These are phyloP conservation scores for Cudoniella acicularis DNA, from an alignment of 495 filamentous ascomycete genomes.

Conservation along the genomic window DNA sequence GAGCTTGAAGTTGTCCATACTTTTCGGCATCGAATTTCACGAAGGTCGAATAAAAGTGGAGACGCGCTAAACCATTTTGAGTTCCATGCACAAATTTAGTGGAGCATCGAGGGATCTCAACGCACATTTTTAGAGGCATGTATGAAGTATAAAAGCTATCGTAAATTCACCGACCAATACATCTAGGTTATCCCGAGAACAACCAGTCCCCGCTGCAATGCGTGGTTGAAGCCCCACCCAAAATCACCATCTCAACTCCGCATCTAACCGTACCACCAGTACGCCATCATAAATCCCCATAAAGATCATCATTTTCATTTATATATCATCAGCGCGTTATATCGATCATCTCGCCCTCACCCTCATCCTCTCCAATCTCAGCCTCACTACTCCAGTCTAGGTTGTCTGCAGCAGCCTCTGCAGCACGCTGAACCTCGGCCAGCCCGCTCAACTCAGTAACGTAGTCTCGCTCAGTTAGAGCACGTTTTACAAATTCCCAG, in stretches of 20 bases:
- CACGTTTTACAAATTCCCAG: conserved; percentile 87
- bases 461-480: conserved; percentile 78
- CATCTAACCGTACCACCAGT: not conserved
- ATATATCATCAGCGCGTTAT: conserved; percentile 2
- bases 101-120: too few relatives aligned
- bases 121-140: not conserved
- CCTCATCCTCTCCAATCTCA: conserved; percentile 36
- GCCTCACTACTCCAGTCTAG: conserved; percentile 58
- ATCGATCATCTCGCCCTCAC: conserved; percentile 36
- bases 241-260: too few relatives aligned
- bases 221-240: too few relatives aligned
- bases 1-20: conserved; percentile 5
- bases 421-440: conserved; percentile 82
- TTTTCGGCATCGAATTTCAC: conserved; percentile 3
- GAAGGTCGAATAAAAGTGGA: not conserved
- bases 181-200: too few relatives aligned
- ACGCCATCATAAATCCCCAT: conserved; percentile 2
- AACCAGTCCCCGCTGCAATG: too few relatives aligned
- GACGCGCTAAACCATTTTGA: not conserved
- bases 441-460: conserved; percentile 89
- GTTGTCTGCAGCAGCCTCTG: conserved; percentile 62
- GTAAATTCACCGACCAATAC: too few relatives aligned
- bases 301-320: not conserved
- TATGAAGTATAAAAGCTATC: too few relatives aligned
- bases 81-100: too few relatives aligned